phyloP scores from a whole-genome alignment of 371 early-diverging fungal species.

The Umbelopsis sp. region DNA sequence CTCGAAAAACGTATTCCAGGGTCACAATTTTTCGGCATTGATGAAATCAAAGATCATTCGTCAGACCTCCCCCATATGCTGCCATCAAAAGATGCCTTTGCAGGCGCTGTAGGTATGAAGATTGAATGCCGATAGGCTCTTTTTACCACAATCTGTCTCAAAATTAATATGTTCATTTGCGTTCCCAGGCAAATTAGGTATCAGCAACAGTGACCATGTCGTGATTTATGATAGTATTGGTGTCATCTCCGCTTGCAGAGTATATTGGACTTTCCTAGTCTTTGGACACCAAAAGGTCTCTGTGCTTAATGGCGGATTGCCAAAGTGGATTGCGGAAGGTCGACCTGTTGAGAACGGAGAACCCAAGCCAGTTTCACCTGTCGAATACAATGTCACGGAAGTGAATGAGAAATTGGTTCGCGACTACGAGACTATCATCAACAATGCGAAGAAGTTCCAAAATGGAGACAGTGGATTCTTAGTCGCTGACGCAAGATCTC shows the following conservation, averaged over 20 bases:
- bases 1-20: slow-evolving; percentile 53
- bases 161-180: slow-evolving; percentile 19
- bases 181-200: slow-evolving; percentile 62
- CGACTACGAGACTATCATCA: slow-evolving; percentile 60
- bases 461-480: slow-evolving; percentile 31
- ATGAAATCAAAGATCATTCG: slow-evolving; percentile 68
- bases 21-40: slow-evolving; percentile 80
- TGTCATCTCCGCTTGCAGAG: slow-evolving; percentile 73
- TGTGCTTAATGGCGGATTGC: slow-evolving; percentile 88
- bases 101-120: slow-evolving; percentile 57
- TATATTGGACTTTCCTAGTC: slow-evolving; percentile 84
- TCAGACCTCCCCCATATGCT: slow-evolving; percentile 81
- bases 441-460: slow-evolving; percentile 46
- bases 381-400: slow-evolving; percentile 43
- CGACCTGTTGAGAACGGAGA: slow-evolving; percentile 39
- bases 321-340: slow-evolving; percentile 72
- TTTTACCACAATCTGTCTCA: neutral
- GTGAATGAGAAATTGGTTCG: slow-evolving; percentile 54
- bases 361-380: slow-evolving; percentile 21
- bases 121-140: neutral
- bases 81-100: slow-evolving; percentile 65
- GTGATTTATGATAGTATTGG: slow-evolving; percentile 80
- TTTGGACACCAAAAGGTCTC: slow-evolving; percentile 87
- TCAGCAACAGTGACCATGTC: slow-evolving; percentile 70
- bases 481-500: slow-evolving; percentile 86